Percentiles rank a stretch among this genome's conserved stretches.
Evolutionary conservation across 2,329 filamentous ascomycete species (phyloP).

Genomic region (Aspergillus novoparasiticus): DNA sequence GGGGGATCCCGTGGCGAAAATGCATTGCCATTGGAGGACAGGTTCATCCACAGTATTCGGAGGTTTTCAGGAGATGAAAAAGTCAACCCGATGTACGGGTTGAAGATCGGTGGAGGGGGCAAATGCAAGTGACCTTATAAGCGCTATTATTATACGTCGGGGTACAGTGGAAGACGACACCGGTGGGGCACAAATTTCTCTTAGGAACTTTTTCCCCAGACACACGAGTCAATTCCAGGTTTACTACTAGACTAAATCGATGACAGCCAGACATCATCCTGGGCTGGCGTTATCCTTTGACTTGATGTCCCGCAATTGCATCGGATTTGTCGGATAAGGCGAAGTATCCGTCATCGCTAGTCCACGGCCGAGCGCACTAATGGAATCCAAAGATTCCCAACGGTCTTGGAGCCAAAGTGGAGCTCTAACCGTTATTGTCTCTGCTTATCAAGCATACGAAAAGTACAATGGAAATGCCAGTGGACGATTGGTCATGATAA

Average conservation of each 20-base stretch:
- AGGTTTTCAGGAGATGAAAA: neutral
- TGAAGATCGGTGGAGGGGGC: neutral
- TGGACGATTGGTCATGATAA: neutral
- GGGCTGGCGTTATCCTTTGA: neutral
- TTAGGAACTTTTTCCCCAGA: neutral
- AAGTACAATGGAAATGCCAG: neutral
- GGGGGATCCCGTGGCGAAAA: neutral
- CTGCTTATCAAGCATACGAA: conserved; percentile 13
- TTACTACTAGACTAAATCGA: neutral
- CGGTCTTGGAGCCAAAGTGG: neutral
- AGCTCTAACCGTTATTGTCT: neutral
- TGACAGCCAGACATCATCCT: neutral
- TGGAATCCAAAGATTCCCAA: neutral
- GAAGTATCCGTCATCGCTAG: neutral
- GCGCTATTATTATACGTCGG: neutral
- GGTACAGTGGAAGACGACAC: neutral
- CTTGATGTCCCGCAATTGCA: neutral
- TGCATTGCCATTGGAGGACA: neutral
- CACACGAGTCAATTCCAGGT: neutral
- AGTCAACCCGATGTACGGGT: neutral
- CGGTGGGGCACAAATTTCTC: neutral
- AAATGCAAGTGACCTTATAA: neutral
- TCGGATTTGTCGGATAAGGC: conserved; percentile 13
- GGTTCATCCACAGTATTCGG: neutral
- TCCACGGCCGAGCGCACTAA: neutral